phyloP scores from a whole-genome alignment of 192 early-diverging fungal genomes.

The Backusella macrospora region DNA sequence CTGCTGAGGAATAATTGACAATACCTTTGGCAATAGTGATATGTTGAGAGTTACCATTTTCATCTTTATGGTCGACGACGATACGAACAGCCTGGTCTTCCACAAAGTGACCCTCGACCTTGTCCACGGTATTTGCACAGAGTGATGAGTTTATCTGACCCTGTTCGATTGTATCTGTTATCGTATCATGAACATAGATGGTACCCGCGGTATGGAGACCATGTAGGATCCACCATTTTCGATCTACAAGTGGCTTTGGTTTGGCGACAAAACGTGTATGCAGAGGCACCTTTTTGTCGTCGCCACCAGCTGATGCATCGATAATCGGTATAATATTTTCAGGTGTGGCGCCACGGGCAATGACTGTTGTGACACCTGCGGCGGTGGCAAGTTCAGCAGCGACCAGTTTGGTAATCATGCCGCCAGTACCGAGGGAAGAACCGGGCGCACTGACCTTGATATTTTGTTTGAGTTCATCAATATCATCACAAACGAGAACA shows the following conservation, averaged over 20 bases:
- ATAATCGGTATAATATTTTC: conserved; percentile 80
- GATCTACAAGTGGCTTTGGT: conserved; percentile 82
- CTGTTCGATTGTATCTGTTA: conserved; percentile 80
- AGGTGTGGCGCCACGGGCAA: conserved; percentile 79
- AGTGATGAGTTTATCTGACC: conserved; percentile 64
- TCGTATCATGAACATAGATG: conserved; percentile 80
- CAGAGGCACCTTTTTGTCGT: conserved; percentile 43
- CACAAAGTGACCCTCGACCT: conserved; percentile 82
- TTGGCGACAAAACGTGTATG: conserved; percentile 92
- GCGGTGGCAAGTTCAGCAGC: conserved; percentile 96
- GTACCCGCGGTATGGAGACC: conserved; percentile 87
- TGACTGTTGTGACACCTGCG: conserved; percentile 89
- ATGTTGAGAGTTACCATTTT: conserved; percentile 39
- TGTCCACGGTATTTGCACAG: conserved; percentile 85
- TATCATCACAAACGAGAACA: conserved; percentile 86
- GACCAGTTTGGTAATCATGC: conserved; percentile 98
- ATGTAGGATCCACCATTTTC: conserved; percentile 99
- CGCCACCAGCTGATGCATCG: conserved; percentile 47
- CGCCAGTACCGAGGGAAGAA: conserved; percentile 92
- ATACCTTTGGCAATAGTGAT: conserved; percentile 88
- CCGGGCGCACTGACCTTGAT: conserved; percentile 86
- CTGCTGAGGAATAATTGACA: conserved; percentile 86
- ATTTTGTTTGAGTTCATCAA: conserved; percentile 73
- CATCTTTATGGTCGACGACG: conserved; percentile 57
- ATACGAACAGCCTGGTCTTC: conserved; percentile 87